phyloP scores from a whole-genome alignment of 2,329 filamentous ascomycete species.

The Ophiostoma quercus region DNA sequence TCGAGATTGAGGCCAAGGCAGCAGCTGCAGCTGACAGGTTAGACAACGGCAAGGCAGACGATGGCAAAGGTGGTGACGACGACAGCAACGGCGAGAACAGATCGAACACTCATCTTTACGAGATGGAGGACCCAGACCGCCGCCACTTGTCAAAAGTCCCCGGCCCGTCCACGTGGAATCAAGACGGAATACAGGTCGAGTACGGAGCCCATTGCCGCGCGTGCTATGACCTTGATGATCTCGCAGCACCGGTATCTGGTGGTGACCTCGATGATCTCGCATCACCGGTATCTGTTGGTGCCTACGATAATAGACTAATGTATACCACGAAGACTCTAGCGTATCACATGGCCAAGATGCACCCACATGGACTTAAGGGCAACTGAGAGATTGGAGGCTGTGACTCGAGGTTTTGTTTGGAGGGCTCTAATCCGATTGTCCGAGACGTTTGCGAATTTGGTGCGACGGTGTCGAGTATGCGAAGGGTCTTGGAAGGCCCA shows the following conservation, averaged over 20 bases:
- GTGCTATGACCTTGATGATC: not conserved
- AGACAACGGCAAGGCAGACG: not conserved
- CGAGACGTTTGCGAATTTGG: too few relatives aligned
- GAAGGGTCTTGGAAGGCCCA: too few relatives aligned
- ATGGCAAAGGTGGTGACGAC: too few relatives aligned
- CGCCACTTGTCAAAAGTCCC: not conserved
- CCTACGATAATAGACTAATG: not conserved
- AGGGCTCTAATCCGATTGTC: too few relatives aligned
- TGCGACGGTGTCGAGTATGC: too few relatives aligned
- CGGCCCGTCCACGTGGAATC: not conserved
- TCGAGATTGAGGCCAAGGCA: too few relatives aligned
- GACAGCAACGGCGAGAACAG: not conserved
- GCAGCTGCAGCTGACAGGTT: not conserved
- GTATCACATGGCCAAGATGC: not conserved
- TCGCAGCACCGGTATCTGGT: too few relatives aligned
- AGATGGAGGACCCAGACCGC: not conserved
- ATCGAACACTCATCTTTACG: not conserved
- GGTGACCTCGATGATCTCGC: too few relatives aligned
- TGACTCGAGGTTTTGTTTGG: not conserved
- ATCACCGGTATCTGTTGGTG: too few relatives aligned
- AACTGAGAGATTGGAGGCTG: not conserved
- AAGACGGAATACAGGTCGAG: conserved; percentile 1
- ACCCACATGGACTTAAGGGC: not conserved
- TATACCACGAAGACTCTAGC: not conserved
- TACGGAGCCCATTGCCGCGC: not conserved